A percentile compares a stretch with the other conserved stretches of the same genome.
Conservation (phyloP, 495 filamentous ascomycete species). For the Coniosporium apollinis region DNA sequence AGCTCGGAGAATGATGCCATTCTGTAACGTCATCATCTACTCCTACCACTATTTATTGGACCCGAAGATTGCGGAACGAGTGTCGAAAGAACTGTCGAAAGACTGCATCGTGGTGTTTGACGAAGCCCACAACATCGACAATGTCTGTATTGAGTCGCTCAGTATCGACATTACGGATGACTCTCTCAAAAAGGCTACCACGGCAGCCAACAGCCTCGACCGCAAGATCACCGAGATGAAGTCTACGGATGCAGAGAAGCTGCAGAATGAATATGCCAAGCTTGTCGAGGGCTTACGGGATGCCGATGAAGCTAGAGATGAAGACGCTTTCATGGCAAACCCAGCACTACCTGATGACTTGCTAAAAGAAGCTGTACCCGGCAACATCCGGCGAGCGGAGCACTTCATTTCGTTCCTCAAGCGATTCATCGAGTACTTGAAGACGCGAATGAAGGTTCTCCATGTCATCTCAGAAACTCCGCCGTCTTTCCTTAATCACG, state of each 20-base stretch:
- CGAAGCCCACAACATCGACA: constrained; percentile 98
- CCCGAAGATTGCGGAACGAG: constrained; percentile 93
- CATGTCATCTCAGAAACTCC: constrained; percentile 96
- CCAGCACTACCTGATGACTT: constrained; percentile 72
- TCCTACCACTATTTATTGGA: constrained; percentile 98
- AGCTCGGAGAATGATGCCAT: constrained; percentile 92
- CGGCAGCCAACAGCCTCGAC: constrained; percentile 81
- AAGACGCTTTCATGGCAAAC: constrained; percentile 95
- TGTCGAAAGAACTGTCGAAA: constrained; percentile 91
- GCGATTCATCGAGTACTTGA: constrained; percentile 93
- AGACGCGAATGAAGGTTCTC: constrained; percentile 95
- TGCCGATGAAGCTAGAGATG: constrained; percentile 71
- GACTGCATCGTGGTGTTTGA: constrained; percentile 99
- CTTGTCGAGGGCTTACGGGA: constrained; percentile 83
- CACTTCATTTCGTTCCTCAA: constrained; percentile 93
- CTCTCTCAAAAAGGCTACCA: constrained; percentile 70
- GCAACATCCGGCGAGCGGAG: constrained; percentile 90
- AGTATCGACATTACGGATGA: constrained; percentile 95
- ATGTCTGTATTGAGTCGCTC: constrained; percentile 95
- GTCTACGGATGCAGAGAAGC: constrained; percentile 72
- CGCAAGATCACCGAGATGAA: constrained; percentile 86
- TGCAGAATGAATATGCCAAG: constrained; percentile 90
- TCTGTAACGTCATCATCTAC: constrained; percentile 98
- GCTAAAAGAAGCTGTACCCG: constrained; percentile 84
- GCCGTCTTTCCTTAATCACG: constrained; percentile 78